Base-by-base conservation (phyloP, 768 basidiomycete species). In the Suillus tomentosus region DNA sequence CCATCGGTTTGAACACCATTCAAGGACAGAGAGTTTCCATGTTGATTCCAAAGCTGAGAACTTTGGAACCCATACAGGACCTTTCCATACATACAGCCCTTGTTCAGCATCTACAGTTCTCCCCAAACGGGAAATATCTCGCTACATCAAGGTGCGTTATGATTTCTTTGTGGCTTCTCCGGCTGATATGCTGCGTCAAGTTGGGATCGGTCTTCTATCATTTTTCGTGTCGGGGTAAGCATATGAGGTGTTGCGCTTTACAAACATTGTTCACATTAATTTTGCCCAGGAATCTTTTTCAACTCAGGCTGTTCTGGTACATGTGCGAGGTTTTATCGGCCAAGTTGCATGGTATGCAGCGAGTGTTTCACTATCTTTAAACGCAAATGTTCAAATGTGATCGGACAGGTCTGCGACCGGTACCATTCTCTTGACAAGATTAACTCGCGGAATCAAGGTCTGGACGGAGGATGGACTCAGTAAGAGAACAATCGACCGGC, bases 381-480 rank as follows among this genome's bases (percentile, higher is more conserved):
- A 54, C 55, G 19, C 67, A n/a, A 7, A 54, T 56, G 19, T 67
- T 66, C 19, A 70, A 27, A 40, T 39, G 43, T 24, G n/a, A 48
- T 24, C 62, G 63, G 37, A 62, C 55, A 82, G 81, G 83, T 83
- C 83, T 50, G 85, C 84, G 5, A 79, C 74, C 48, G 82, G 85
- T 27, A 73, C 66, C 60, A 64, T 75, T 24, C 73, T 85, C 53
- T 74, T 85, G 53, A 83, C 84, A 37, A 82, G 83, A 68, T 77
- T 83, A 61, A 78, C 74, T 62, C 82, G 81, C 40, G 79, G 78
- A 51, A 75, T 85, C 63, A 85, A 86, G 70, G 74, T 85, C 60
- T 85, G 84, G 84, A 81, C 77, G 72, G 83, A 85, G 83, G 79
- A 82, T 22, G 84, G 85, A 51, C 81, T 85, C 53, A 83, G 83